Base-by-base conservation (phyloP, 176 grass and related monocot genomes). In the Paspalum vaginatum region DNA sequence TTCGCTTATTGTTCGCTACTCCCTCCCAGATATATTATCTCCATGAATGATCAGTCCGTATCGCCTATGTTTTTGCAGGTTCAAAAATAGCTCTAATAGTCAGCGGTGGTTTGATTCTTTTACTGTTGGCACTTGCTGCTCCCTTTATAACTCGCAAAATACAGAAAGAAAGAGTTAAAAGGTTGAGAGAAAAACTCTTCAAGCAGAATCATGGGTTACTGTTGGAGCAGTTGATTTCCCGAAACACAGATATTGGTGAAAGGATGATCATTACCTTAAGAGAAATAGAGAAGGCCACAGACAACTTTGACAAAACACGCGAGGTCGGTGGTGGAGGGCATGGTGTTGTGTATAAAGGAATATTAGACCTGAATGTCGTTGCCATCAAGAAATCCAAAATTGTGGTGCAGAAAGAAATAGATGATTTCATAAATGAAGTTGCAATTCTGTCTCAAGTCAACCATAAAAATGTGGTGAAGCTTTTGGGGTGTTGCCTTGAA, bases 221-320 rank as follows among this genome's bases (percentile, higher is more conserved):
- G 4, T 66, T 91, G 50, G 40, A 85, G 41, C 81, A 78, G 51
- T 75, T 91, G 65, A 82, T 91, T 43, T 85, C 77, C 14, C 73
- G 57, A 26, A 78, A 88, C 5, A 54, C 79, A 41, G 77, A 88
- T 62, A 79, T 85, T 71, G 82, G 76, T 79, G 85, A 91, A 38
- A 79, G 81, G 37, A 85, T 84, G 77, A 75, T 91, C 5, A 74
- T 85, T 65, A 82, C 78, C 37, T 72, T 88, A 18, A 27, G 20
- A 26, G 89, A 88, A 18, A 59, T 91, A 7, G 72, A 91, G 49
- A 91, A 91, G 76, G 85, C 89, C 46, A 88, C 89, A 16, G 50
- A 85, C 13, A 88, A 81, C 56, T 91, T 91, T 18, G 52, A 55
- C 20, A 55, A 55, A 20, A 55, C 52, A 2, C 52, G 52, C 20